Percentiles rank a stretch among this genome's conserved stretches.
Conservation (phyloP, 2,329 filamentous ascomycete genomes). For the Clarireedia hainanense region DNA sequence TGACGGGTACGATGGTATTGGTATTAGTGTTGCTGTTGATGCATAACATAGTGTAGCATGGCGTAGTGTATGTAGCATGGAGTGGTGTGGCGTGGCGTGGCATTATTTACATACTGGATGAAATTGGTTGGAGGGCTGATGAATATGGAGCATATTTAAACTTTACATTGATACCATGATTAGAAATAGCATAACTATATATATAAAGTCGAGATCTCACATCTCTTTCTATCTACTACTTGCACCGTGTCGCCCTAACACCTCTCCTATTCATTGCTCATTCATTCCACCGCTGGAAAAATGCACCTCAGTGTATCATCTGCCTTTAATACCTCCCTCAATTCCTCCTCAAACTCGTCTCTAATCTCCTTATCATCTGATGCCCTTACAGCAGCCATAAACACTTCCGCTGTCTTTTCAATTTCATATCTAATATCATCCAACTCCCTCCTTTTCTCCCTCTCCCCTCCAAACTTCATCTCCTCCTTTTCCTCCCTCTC, state of each 20-base stretch:
- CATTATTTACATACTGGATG: too few species aligned
- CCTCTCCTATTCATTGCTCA: not conserved
- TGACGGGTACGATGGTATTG: not conserved
- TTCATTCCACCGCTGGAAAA: not conserved
- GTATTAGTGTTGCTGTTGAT: not conserved
- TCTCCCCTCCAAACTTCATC: not conserved
- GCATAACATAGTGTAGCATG: not conserved
- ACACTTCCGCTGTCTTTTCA: constrained; percentile 16
- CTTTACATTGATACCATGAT: too few species aligned
- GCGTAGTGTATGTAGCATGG: not conserved
- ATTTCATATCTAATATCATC: constrained; percentile 17
- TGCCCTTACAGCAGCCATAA: constrained; percentile 17
- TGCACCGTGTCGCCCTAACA: not conserved
- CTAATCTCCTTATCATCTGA: not conserved
- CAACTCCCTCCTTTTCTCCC: constrained; percentile 7
- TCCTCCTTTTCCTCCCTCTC: not conserved
- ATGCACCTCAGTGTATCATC: not conserved
- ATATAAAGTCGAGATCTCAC: too few species aligned
- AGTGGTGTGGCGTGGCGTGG: not conserved
- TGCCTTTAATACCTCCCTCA: constrained; percentile 24
- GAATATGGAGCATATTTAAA: too few species aligned
- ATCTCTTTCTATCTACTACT: too few species aligned
- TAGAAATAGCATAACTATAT: too few species aligned
- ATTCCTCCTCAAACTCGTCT: constrained; percentile 14
- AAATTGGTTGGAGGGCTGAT: too few species aligned